Conservation (phyloP, 805 yeast genomes). For the Isabelozyma rhagii region DNA sequence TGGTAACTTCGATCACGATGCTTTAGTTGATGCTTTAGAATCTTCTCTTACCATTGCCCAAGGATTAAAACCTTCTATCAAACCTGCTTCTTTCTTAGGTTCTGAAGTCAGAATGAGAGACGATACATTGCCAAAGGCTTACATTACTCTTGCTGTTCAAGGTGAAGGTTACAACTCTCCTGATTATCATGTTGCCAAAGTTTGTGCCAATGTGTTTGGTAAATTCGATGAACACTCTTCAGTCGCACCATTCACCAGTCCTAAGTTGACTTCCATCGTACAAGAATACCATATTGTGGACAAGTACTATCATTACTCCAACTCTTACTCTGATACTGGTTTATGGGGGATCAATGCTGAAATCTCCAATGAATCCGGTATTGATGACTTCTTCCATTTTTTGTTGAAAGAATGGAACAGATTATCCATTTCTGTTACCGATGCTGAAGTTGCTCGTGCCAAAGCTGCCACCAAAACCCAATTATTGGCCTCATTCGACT, state of each 20-base stretch:
- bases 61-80: constrained; percentile 47
- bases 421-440: constrained; percentile 69
- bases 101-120: constrained; percentile 87
- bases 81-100: constrained; percentile 70
- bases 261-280: constrained; percentile 67
- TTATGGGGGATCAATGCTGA: constrained; percentile 79
- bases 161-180: constrained; percentile 66
- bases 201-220: constrained; percentile 62
- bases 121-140: constrained; percentile 79
- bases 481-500: constrained; percentile 47
- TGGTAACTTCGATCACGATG: constrained; percentile 70
- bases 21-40: constrained; percentile 64
- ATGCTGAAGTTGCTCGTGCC: constrained; percentile 75
- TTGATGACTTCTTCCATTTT: constrained; percentile 80
- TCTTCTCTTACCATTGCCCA: constrained; percentile 44
- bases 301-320: constrained; percentile 67
- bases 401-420: constrained; percentile 86
- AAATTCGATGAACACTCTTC: constrained; percentile 52
- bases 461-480: constrained; percentile 68
- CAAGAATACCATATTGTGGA: constrained; percentile 73
- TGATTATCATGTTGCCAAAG: constrained; percentile 67
- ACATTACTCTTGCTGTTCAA: constrained; percentile 70
- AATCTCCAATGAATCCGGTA: constrained; percentile 52
- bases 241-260: constrained; percentile 51
- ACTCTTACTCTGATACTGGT: constrained; percentile 73